These are phyloP conservation scores for Astrephomene gubernaculifera DNA, from an alignment of 139 green algal genomes.

Conservation along the genomic window DNA sequence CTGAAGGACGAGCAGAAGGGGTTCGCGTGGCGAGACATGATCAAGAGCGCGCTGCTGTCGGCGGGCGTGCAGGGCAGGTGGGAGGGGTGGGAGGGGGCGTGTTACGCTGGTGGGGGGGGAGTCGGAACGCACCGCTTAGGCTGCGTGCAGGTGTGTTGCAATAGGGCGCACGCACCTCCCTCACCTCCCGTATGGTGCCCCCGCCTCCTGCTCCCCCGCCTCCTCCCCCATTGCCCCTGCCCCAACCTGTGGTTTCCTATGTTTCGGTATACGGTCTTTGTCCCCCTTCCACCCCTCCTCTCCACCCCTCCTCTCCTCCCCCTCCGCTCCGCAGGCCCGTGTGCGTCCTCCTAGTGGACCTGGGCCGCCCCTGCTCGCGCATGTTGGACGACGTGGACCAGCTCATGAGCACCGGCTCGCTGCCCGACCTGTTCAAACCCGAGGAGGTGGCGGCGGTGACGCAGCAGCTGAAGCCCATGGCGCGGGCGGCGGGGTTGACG, in stretches of 20 bases:
- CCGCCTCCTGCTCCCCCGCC: neutral
- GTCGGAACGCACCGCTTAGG: too few species aligned
- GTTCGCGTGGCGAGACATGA: conserved; percentile 48
- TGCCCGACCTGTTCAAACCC: conserved; percentile 52
- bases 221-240: neutral
- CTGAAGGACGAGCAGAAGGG: conserved; percentile 54
- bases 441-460: conserved; percentile 51
- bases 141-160: too few species aligned
- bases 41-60: conserved; percentile 42
- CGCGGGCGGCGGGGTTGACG: conserved; percentile 37
- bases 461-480: conserved; percentile 54
- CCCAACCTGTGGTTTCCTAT: neutral
- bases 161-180: too few species aligned
- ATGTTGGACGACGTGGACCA: conserved; percentile 61
- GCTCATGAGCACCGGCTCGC: conserved; percentile 29
- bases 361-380: conserved; percentile 38
- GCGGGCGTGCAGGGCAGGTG: conserved; percentile 58
- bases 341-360: conserved; percentile 46
- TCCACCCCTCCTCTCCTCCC: too few species aligned
- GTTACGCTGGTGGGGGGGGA: too few species aligned
- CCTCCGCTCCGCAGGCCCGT: conserved; percentile 39
- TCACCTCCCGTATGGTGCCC: neutral
- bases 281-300: neutral
- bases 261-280: neutral
- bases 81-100: too few species aligned